Conservation (phyloP, 371 early-diverging fungal species). For the Gilbertella persicaria region DNA sequence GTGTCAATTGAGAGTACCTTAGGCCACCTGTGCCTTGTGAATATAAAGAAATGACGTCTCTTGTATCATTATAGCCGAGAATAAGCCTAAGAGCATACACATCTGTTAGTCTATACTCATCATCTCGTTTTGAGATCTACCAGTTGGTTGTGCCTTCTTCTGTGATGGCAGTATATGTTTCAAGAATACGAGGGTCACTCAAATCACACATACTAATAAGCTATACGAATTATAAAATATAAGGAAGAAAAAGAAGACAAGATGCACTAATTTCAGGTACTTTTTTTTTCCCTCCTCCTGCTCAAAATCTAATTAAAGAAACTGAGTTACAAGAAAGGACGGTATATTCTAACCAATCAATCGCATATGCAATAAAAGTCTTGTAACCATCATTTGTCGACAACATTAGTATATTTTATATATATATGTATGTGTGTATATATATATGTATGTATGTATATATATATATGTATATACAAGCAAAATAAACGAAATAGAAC, state of each 20-base stretch:
- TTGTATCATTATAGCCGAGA: constrained; percentile 71
- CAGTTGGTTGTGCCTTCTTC: constrained; percentile 55
- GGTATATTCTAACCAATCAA: not conserved
- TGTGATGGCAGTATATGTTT: constrained; percentile 64
- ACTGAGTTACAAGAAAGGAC: not conserved
- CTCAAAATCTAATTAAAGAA: not conserved
- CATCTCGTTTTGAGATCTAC: constrained; percentile 28
- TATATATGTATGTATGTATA: constrained; percentile 2
- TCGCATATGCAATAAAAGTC: not conserved
- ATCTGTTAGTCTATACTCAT: not conserved
- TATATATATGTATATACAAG: constrained; percentile 4
- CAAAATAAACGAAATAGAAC: not conserved
- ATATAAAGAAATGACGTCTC: constrained; percentile 73
- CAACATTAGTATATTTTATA: not conserved
- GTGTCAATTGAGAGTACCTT: constrained; percentile 25
- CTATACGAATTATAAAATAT: not conserved
- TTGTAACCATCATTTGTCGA: not conserved
- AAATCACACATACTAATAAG: constrained; percentile 60
- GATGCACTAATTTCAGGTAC: not conserved
- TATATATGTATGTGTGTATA: not conserved
- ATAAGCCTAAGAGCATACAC: constrained; percentile 55
- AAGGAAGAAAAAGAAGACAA: not conserved
- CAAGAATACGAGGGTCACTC: constrained; percentile 61
- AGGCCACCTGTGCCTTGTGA: constrained; percentile 61
- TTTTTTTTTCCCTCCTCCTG: not conserved